Conservation (phyloP, 805 yeast genomes). For the Kodamaea nitidulidarum region DNA sequence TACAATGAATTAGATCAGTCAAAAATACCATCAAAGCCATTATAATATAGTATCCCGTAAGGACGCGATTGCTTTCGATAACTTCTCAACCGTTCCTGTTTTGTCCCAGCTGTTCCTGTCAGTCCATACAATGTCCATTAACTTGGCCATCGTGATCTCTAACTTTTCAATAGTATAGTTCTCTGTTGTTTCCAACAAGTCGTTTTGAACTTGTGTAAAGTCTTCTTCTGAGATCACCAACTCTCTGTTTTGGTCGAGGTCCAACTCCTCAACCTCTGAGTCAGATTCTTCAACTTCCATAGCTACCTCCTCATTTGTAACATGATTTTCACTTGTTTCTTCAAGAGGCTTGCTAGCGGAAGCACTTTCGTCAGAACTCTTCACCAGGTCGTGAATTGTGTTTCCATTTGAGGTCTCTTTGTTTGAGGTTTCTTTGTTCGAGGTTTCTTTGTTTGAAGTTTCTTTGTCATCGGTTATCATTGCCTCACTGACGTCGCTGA, state of each 20-base stretch:
- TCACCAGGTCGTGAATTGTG: too few species aligned
- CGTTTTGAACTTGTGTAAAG: conserved; percentile 19
- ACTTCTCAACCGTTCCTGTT: conserved; percentile 29
- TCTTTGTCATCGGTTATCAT: too few species aligned
- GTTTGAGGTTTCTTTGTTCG: too few species aligned
- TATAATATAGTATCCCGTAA: conserved; percentile 3
- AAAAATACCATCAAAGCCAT: too few species aligned
- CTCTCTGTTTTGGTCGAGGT: conserved; percentile 55
- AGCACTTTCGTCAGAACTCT: too few species aligned
- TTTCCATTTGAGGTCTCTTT: too few species aligned
- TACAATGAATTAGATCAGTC: too few species aligned
- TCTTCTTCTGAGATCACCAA: conserved; percentile 24
- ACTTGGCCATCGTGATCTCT: conserved; percentile 50
- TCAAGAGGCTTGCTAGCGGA: background rate
- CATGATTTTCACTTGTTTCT: background rate
- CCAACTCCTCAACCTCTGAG: conserved; percentile 33
- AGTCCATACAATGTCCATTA: conserved; percentile 72
- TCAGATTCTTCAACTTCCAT: conserved; percentile 9
- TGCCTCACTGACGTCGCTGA: too few species aligned
- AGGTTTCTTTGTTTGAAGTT: too few species aligned
- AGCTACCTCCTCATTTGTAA: background rate
- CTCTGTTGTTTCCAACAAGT: conserved; percentile 28
- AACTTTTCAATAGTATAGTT: conserved; percentile 34
- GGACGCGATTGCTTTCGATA: conserved; percentile 18
- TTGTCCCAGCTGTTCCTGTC: conserved; percentile 51